These are phyloP conservation scores for Brassica incana DNA, from an alignment of 345 rosid species.

Conservation along the genomic window DNA sequence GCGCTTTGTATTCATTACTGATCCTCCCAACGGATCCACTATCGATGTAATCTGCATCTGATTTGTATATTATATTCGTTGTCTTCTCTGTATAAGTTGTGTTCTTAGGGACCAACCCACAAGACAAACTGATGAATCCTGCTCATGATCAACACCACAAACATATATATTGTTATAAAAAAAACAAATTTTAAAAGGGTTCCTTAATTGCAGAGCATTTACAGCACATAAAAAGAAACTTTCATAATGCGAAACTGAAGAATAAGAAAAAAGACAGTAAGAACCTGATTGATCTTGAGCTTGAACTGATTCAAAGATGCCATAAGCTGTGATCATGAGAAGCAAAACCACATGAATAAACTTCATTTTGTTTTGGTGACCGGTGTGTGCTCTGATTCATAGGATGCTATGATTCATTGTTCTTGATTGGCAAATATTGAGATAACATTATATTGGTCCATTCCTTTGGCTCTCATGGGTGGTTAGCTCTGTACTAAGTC, in stretches of 20 bases:
- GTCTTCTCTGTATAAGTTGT: background rate
- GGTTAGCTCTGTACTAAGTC: too few species aligned
- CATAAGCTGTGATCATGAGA: background rate
- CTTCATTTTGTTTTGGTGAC: conserved; percentile 8
- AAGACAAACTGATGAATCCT: conserved; percentile 40
- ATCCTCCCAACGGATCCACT: conserved; percentile 17
- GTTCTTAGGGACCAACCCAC: conserved; percentile 30
- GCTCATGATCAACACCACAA: background rate
- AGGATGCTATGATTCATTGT: background rate
- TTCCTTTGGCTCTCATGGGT: background rate
- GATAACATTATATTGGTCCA: background rate
- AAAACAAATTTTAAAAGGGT: too few species aligned
- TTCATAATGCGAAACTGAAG: too few species aligned
- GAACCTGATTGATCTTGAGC: conserved; percentile 39
- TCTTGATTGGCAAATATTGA: background rate
- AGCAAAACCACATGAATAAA: conserved; percentile 7
- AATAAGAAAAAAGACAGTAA: background rate
- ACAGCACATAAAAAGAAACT: too few species aligned
- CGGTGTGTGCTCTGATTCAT: background rate
- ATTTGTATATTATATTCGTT: conserved; percentile 25
- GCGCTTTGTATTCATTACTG: background rate
- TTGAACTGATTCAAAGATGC: conserved; percentile 3
- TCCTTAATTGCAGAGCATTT: too few species aligned
- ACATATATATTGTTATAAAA: too few species aligned
- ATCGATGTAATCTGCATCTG: conserved; percentile 12